phyloP scores from a whole-genome alignment of 257 asterid species.

The Solanum bulbocastanum region DNA sequence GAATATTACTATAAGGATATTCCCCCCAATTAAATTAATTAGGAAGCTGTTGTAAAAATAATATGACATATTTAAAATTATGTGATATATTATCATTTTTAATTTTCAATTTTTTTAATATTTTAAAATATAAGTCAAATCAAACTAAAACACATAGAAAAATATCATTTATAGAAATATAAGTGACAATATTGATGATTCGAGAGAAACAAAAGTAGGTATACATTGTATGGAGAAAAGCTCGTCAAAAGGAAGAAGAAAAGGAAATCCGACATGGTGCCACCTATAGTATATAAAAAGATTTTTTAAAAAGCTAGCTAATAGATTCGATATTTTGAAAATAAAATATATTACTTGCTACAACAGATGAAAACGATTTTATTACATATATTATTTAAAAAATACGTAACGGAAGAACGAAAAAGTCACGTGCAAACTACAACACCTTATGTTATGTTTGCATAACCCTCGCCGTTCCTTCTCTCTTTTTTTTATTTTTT shows the following conservation, averaged over 20 bases:
- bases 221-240: neutral
- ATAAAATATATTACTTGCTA: neutral
- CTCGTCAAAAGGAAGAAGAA: neutral
- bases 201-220: neutral
- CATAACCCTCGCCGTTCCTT: conserved; percentile 1
- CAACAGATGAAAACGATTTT: neutral
- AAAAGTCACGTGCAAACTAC: conserved; percentile 8
- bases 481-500: neutral
- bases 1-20: neutral
- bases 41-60: neutral
- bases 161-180: neutral
- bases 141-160: neutral
- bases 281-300: neutral
- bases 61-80: neutral
- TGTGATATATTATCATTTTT: too few relatives aligned
- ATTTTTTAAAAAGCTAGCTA: neutral
- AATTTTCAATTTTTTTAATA: neutral
- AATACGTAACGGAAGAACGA: conserved; percentile 16
- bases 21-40: neutral
- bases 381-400: neutral
- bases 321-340: neutral
- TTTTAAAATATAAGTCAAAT: neutral
- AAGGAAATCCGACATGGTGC: neutral
- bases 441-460: conserved; percentile 7
- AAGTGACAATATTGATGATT: neutral